Evolutionary conservation across 768 basidiomycete species (phyloP).

Genomic region (Erythrobasidium yunnanense): DNA sequence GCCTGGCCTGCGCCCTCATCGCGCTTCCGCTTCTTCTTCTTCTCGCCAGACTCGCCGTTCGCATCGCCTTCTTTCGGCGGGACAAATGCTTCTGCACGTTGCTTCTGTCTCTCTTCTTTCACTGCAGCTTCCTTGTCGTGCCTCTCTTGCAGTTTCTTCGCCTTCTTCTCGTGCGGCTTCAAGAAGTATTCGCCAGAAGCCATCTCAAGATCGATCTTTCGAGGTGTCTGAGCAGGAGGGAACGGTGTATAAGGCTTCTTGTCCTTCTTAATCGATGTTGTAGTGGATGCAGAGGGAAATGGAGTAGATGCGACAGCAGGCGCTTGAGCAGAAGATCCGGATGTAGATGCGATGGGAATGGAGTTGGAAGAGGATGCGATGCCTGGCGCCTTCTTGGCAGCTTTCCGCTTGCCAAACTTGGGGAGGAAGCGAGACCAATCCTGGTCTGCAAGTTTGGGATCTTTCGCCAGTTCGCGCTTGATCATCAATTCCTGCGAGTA

Average conservation of each 20-base stretch:
- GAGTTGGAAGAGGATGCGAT: neutral
- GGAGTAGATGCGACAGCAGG: neutral
- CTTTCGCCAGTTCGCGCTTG: constrained; percentile 90
- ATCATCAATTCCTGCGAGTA: constrained; percentile 86
- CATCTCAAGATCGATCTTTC: constrained; percentile 76
- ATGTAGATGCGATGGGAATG: neutral
- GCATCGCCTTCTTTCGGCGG: neutral
- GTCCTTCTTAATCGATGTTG: constrained; percentile 68
- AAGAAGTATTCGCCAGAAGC: constrained; percentile 98
- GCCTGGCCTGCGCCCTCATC: constrained; percentile 15
- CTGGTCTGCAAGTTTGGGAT: constrained; percentile 84
- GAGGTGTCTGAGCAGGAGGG: constrained; percentile 81
- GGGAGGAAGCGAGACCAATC: constrained; percentile 97
- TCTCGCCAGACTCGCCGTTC: neutral
- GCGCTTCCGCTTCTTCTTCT: neutral
- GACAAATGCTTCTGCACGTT: neutral
- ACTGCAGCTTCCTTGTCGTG: constrained; percentile 57
- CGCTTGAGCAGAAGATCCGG: neutral
- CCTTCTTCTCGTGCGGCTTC: constrained; percentile 75
- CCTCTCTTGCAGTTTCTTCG: constrained; percentile 57
- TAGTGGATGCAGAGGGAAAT: neutral
- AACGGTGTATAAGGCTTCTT: constrained; percentile 67
- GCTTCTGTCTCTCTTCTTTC: neutral
- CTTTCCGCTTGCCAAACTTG: constrained; percentile 81
- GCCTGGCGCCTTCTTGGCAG: constrained; percentile 54